Evolutionary conservation across 1,139 yeast genomes (phyloP), one percentile per base, ranked within the genome.

Genomic region (Zygoascus meyerae): DNA sequence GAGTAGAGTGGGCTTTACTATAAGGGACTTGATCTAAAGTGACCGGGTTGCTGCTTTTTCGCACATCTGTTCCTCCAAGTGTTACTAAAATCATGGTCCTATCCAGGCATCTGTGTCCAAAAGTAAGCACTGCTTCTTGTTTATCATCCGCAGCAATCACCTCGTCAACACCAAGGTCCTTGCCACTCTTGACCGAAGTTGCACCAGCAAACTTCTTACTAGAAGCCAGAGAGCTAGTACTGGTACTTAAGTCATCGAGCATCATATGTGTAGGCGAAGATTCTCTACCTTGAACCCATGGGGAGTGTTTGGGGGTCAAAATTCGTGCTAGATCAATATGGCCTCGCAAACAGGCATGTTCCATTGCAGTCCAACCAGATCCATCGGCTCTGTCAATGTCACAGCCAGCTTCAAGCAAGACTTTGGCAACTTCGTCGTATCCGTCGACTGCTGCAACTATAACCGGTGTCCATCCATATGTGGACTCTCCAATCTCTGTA

Each of bases 331-430:
- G 78, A 1, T 71, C 74, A 52, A 90, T 69, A 64, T 89, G 95
- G 8, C 98, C 98, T 57, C 97, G 75, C 44, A 92, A 71, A 48
- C 87, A 83, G 0, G 97, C 97, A 65, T 92, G 97, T 60, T 92
- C 98, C 81, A 87, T 81, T 7, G 97, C 96, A 18, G 90, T 80
- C 97, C 97, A 92, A 0, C 97, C 97, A 37, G 95, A 84, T 46
- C 79, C 83, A 66, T 92, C 98, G 16, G 77, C 75, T 42, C 73
- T 67, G 44, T 78, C 77, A 47, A 69, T 76, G 17, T 73, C 69
- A 32, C 65, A 62, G 6, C 79, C 80, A 41, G 72, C 64, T 0
- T 69, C 68, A 29, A 83, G 65, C 50, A 92, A 71, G 8, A 77
- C 53, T 45, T 74, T 65, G 8, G 81, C 86, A 36, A 86, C 71